Evolutionary conservation across 1,139 yeast genomes (phyloP), one percentile per base, ranked within the genome.

Genomic region (Saccharomyces hybrid): DNA sequence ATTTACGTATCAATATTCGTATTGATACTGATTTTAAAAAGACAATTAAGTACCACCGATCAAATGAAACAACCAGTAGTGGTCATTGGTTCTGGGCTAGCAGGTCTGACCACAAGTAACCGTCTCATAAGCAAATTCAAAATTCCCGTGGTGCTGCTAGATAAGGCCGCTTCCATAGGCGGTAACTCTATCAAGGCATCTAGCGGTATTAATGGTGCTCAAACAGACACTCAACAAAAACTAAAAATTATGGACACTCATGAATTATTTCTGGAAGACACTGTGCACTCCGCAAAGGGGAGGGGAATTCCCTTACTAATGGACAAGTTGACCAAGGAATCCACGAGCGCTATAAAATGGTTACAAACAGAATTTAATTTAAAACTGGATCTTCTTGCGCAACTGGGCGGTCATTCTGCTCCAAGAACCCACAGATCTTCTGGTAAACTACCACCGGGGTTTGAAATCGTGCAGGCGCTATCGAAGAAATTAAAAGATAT

Each of bases 121-220:
- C 85, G 83, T 62, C 76, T 85, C 16, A 76, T 83, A 54, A 72
- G 77, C 55, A 74, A 82, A 52, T 58, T 61, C 51, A 64, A 67
- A 79, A 83, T 53, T 73, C 85, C 64, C 72, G 81, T 85, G 13
- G 70, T 84, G 0, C 64, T 85, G 20, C 62, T 85, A 31, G 91
- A 85, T 59, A 85, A 85, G 61, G 82, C 81, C 52, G 77, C 81
- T 9, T 79, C 80, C 59, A 73, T 85, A 47, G 88, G 91, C 55
- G 95, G 95, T 3, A 87, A 86, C 64, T 84, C 91, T 41, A 83
- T 87, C 25, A 85, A 85, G 66, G 95, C 95, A 1, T 84, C 91
- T 0, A 82, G 89, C 26, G 95, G 96, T 14, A 87, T 88, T 61
- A 87, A 86, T 68, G 96, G 93, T 14, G 82, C 88, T 0, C 72